A percentile compares a stretch with the other conserved stretches of the same genome.
phyloP scores from a whole-genome alignment of 331 rosid species.

The Acacia concinna region DNA sequence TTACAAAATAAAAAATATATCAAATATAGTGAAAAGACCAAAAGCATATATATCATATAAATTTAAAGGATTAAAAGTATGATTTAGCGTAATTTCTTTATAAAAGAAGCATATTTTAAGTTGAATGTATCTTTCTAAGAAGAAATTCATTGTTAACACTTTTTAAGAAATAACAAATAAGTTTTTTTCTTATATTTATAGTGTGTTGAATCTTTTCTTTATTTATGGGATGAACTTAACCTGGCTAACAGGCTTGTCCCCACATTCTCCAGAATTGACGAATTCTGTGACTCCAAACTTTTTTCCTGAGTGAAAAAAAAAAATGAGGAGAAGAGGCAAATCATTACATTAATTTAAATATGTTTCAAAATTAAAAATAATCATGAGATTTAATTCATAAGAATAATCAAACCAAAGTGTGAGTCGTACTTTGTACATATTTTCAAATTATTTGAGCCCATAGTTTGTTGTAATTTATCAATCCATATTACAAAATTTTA shows the following conservation, averaged over 20 bases:
- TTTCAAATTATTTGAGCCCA: background rate
- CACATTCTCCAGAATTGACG: constrained; percentile 48
- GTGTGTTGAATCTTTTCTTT: no score
- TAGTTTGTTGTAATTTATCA: background rate
- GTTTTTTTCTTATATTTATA: no score
- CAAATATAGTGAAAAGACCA: no score
- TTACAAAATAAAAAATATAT: no score
- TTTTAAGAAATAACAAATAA: no score
- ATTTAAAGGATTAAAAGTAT: no score
- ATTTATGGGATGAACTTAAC: constrained; percentile 29
- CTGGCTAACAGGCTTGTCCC: constrained; percentile 72
- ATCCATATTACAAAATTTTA: background rate
- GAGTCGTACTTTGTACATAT: background rate
- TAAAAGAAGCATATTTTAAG: no score
- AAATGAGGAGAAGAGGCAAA: background rate
- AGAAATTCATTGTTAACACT: no score
- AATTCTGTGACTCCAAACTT: constrained; percentile 81
- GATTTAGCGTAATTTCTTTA: no score
- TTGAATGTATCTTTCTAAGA: no score
- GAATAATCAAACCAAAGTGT: background rate
- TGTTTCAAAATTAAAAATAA: background rate
- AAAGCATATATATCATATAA: no score
- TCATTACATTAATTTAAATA: background rate
- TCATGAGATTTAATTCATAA: background rate
- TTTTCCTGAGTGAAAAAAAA: constrained; percentile 49